Percentiles rank a stretch among this genome's conserved stretches.
Conservation (phyloP, 257 asterid genomes). For the Phtheirospermum japonicum region DNA sequence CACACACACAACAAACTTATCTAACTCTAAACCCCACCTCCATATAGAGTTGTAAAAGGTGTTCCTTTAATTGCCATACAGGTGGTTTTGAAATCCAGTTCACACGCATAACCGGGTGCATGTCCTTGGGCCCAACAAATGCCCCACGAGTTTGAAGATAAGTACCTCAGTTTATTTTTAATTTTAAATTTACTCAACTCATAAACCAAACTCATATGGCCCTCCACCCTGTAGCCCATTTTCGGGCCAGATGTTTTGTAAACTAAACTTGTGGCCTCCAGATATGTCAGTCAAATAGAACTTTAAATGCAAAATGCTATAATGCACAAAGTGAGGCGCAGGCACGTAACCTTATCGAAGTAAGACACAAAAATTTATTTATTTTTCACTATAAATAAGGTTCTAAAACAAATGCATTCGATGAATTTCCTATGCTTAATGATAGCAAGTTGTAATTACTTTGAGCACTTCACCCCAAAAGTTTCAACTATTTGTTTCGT, state of each 20-base stretch:
- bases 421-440: no score
- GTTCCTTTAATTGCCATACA: background rate
- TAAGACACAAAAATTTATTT: no score
- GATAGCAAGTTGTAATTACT: no score
- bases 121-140: no score
- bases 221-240: constrained; percentile 1
- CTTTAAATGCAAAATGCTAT: background rate
- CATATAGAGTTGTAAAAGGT: background rate
- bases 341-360: no score
- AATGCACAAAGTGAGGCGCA: no score
- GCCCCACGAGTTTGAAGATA: background rate
- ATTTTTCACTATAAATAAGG: no score
- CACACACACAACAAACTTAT: background rate
- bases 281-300: background rate
- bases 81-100: background rate
- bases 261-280: constrained; percentile 10
- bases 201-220: constrained; percentile 4
- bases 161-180: background rate
- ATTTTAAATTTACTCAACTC: background rate
- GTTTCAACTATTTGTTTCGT: no score
- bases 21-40: constrained; percentile 4
- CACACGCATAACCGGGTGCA: background rate
- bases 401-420: no score
- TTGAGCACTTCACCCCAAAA: no score
- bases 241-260: background rate